Conservation (phyloP, 1,139 yeast genomes). For the Geotrichum europaeum region DNA sequence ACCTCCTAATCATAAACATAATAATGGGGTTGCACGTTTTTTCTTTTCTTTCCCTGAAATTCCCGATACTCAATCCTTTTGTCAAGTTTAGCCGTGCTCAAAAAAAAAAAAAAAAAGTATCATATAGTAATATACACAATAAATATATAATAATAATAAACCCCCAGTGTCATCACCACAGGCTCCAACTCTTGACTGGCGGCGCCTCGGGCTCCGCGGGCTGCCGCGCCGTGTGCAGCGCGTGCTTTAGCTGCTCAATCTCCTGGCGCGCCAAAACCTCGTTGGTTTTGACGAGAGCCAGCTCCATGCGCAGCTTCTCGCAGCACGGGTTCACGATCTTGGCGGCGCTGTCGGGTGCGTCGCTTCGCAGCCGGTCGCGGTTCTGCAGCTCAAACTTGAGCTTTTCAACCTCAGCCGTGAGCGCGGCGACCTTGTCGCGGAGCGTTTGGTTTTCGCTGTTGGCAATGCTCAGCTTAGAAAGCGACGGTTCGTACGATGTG, state of each 20-base stretch:
- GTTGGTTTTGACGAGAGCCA: conserved; percentile 30
- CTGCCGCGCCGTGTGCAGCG: conserved; percentile 16
- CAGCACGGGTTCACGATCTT: conserved; percentile 22
- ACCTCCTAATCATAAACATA: neutral
- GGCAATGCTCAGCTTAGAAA: conserved; percentile 4
- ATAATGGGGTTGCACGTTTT: neutral
- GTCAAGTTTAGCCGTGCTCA: neutral
- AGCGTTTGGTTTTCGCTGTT: conserved; percentile 12
- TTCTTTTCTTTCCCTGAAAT: neutral
- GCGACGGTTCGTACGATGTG: conserved; percentile 14
- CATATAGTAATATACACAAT: neutral
- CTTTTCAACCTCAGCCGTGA: conserved; percentile 17
- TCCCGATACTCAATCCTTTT: neutral
- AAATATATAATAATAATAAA: neutral
- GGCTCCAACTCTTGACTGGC: neutral
- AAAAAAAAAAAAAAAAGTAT: neutral
- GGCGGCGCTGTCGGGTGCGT: conserved; percentile 10
- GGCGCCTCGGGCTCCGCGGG: neutral
- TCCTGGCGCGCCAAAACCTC: conserved; percentile 33
- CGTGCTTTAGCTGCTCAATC: conserved; percentile 30
- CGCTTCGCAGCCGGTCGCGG: conserved; percentile 7
- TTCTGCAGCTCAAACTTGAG: conserved; percentile 16
- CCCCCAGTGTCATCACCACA: neutral
- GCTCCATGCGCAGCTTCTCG: conserved; percentile 31
- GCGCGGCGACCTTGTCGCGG: conserved; percentile 13